Conservation (phyloP, 768 basidiomycete species). For the Russula foetens region DNA sequence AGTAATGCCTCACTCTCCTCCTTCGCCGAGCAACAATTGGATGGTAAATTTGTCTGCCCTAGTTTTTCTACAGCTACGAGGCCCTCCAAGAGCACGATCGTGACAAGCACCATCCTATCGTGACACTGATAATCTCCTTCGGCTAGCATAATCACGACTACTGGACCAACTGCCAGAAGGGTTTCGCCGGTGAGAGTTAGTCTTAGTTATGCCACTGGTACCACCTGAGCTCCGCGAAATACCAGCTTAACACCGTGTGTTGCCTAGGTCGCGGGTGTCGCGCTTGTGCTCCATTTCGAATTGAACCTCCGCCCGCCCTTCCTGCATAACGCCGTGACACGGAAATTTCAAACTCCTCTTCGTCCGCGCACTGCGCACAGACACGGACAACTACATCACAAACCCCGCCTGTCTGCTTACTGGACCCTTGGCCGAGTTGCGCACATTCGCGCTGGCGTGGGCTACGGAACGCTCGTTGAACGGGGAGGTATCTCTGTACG, state of each 20-base stretch:
- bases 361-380: conserved; percentile 3
- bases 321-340: conserved; percentile 40
- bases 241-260: conserved; percentile 32
- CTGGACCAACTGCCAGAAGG: conserved; percentile 37
- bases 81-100: conserved; percentile 13
- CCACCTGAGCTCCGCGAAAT: conserved; percentile 48
- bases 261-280: conserved; percentile 37
- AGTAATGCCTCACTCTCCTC: background rate
- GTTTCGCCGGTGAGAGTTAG: conserved; percentile 37
- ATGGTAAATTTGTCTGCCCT: no score
- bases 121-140: no score
- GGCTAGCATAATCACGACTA: conserved; percentile 33
- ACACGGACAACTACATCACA: conserved; percentile 7
- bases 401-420: background rate
- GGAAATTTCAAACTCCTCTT: conserved; percentile 15
- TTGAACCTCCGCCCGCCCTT: conserved; percentile 46
- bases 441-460: background rate
- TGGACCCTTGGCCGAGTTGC: background rate
- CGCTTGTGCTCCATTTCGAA: conserved; percentile 58
- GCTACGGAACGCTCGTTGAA: conserved; percentile 38
- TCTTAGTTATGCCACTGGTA: no score
- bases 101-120: no score
- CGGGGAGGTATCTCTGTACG: conserved; percentile 24
- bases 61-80: background rate
- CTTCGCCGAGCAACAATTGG: no score